Base-by-base conservation (phyloP, 1,284 basidiomycete species). In the Sphaerobolus stellatus region DNA sequence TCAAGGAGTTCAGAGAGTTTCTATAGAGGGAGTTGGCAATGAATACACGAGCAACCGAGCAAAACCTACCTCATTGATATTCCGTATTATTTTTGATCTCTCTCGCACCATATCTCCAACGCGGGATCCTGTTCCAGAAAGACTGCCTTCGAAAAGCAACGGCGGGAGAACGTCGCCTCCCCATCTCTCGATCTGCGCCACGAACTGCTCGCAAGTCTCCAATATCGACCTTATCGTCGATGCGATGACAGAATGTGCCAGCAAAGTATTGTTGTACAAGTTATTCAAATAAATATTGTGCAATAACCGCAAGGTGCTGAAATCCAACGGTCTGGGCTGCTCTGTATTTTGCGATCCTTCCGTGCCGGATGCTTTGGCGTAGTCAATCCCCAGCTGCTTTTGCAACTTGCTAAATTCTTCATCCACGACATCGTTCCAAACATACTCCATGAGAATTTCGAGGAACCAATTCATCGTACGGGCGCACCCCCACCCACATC, bases 401-500 rank as follows among this genome's bases (percentile, higher is more conserved):
- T 84, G 88, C 60, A 94, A 70, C 59, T 79, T 76, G 54, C 78
- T 72, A 65, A 88, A 94, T 67, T 96, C 92, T 14, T 86, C 82
- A 57, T 94, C 93, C 28, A 95, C 80, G 6, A 96, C 91, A 61
- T 96, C 93, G 59, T 83, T 90, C 90, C 93, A 91, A 58, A 91
- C 81, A 68, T 94, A 93, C 6, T 84, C 84, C 48, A 90, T 72
- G 7, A 94, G 66, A 30, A 83, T 86, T 64, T 94, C 93, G 54
- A 96, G 73, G 67, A 94, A 94, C 91, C 93, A 95, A 45, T 86
- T 82, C 91, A 95, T 94, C 61, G 88, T 83, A 58, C 91, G 72
- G 16, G 93, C 86, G 16, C 89, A 79, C 0, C 90, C 90, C 92
- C 93, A 96, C 0, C 88, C 88, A 59, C 83, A 85, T 54, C 92